Conservation (phyloP, 257 asterid genomes). For the Solanum etuberosum region DNA sequence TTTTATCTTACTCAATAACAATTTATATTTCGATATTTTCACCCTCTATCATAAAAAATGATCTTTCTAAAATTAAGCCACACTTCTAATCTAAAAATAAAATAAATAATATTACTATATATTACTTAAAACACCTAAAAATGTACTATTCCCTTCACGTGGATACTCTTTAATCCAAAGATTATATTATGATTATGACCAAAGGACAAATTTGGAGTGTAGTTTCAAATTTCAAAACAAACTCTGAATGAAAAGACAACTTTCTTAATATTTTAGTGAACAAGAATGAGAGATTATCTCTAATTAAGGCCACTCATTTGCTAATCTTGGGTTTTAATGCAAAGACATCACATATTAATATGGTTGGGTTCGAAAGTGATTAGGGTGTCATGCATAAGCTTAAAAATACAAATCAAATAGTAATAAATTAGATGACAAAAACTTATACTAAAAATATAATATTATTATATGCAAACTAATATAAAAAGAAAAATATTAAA, state of each 20-base stretch:
- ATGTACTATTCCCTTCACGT: neutral
- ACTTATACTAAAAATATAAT: no score
- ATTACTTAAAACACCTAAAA: neutral
- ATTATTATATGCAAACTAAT: no score
- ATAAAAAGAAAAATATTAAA: no score
- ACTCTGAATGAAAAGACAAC: neutral
- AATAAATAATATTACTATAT: neutral
- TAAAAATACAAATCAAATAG: no score
- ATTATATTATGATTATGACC: neutral
- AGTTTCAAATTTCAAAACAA: neutral
- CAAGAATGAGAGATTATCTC: neutral
- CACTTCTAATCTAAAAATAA: no score
- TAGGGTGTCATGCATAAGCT: no score
- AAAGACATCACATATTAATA: neutral
- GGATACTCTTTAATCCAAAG: neutral
- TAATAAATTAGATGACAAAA: no score
- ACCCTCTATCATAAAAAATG: no score
- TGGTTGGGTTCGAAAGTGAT: no score
- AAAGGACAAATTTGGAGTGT: neutral
- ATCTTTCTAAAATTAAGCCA: no score
- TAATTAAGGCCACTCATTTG: neutral
- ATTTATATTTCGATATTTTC: no score
- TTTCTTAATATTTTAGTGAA: neutral
- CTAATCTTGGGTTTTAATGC: neutral
- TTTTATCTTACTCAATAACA: no score